A percentile compares a stretch with the other conserved stretches of the same genome.
These are phyloP conservation scores for Debaryomycetaceae sp. DNA, from an alignment of 1,139 yeast genomes.

Conservation along the genomic window DNA sequence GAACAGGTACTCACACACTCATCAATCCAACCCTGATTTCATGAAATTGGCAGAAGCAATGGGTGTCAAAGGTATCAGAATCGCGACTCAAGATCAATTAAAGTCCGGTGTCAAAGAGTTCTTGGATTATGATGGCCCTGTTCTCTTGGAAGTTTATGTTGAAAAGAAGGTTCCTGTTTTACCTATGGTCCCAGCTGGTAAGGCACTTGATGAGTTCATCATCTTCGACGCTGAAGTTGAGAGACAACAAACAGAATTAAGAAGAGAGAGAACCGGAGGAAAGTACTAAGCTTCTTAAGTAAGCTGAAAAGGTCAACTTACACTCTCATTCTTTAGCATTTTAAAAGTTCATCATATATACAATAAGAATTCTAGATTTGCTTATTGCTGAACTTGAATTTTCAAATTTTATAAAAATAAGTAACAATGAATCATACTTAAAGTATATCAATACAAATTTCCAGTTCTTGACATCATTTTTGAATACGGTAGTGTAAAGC, in stretches of 20 bases:
- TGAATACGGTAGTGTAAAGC: too few species aligned
- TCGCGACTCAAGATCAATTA: conserved; percentile 63
- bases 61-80: conserved; percentile 83
- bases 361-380: neutral
- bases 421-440: too few species aligned
- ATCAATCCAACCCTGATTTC: conserved; percentile 91
- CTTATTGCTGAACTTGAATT: neutral
- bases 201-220: conserved; percentile 89
- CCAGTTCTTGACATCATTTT: too few species aligned
- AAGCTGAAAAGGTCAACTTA: neutral
- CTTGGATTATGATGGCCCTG: conserved; percentile 77
- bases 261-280: conserved; percentile 59
- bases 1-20: conserved; percentile 94
- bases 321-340: neutral
- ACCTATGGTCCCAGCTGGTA: conserved; percentile 98
- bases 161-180: conserved; percentile 97
- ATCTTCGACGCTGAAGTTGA: conserved; percentile 80
- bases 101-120: conserved; percentile 62
- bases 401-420: too few species aligned
- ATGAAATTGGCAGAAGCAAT: conserved; percentile 90
- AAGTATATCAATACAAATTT: too few species aligned
- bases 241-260: conserved; percentile 63
- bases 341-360: neutral
- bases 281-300: conserved; percentile 27
- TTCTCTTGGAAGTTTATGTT: conserved; percentile 82